Evolutionary conservation across 371 early-diverging fungal genomes (phyloP).

Genomic region (Entomophthora muscae): DNA sequence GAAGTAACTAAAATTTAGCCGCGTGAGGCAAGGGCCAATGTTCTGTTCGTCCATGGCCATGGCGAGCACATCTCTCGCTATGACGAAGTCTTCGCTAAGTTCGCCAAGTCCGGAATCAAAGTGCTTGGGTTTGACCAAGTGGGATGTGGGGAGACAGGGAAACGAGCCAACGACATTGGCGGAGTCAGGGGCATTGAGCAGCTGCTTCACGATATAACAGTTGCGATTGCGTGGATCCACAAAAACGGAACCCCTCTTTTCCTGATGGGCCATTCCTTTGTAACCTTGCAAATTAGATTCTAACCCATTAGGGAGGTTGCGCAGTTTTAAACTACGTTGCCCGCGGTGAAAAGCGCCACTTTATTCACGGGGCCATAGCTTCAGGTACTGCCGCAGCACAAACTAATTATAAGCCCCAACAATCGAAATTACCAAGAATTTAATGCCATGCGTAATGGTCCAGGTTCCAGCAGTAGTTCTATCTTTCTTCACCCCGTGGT

Average conservation of each 20-base stretch:
- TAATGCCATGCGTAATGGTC: not conserved
- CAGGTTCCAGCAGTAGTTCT: not conserved
- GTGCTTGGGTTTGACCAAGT: constrained; percentile 40
- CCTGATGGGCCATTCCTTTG: constrained; percentile 45
- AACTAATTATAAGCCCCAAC: not conserved
- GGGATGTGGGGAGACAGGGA: constrained; percentile 41
- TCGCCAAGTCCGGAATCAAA: constrained; percentile 31
- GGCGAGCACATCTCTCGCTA: constrained; percentile 43
- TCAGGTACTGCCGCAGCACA: constrained; percentile 11
- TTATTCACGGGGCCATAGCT: constrained; percentile 27
- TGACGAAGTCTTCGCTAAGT: constrained; percentile 25
- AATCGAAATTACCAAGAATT: not conserved
- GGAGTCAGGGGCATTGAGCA: constrained; percentile 26
- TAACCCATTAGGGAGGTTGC: constrained; percentile 27
- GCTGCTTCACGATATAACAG: constrained; percentile 27
- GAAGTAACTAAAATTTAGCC: too few relatives aligned
- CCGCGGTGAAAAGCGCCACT: constrained; percentile 15
- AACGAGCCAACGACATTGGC: constrained; percentile 26
- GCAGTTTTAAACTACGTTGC: constrained; percentile 30
- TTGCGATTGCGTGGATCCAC: constrained; percentile 22
- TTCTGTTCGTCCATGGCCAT: constrained; percentile 47
- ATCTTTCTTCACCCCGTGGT: not conserved
- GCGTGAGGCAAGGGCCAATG: too few relatives aligned
- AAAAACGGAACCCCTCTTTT: constrained; percentile 25
- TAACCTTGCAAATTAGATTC: constrained; percentile 11